Evolutionary conservation across 1,139 yeast species (phyloP), one percentile per base, ranked within the genome.

Genomic region (Geotrichum histeridarum): DNA sequence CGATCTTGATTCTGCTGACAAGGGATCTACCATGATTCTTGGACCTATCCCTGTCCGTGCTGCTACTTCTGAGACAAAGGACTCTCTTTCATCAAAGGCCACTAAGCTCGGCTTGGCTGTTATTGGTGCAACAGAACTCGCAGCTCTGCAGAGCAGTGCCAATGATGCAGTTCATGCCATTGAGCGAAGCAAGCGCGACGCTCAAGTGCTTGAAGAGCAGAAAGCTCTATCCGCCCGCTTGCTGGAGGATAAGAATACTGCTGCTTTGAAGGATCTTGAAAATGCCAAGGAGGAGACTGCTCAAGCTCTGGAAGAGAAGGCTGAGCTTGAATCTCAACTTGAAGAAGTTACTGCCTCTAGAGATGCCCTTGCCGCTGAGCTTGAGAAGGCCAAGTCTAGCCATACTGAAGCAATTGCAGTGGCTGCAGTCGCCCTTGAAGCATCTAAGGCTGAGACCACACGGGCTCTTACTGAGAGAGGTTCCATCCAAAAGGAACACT

Each of bases 91-190:
- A 32, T 52, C 59, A 9, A 66, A 66, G 48, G 71, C 74, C 2
- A 56, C 58, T n/a, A 61, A 62, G 1, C 55, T 63, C 4, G 72
- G 70, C n/a, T 53, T 62, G 57, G 48, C 51, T 42, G 51, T 52
- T 8, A 32, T 67, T 4, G 47, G 59, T 11, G 43, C 60, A 4
- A 71, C 73, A 17, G 57, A 68, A 1, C 41, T 68, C 12, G 66
- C 67, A 0, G 72, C 73, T 48, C 59, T 78, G 22, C 51, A 53
- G 9, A 60, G 30, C 9, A 31, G 47, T 15, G 42, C 42, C 3
- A 44, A 33, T 22, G 37, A 44, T 15, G 42, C 41, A 15, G 27
- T 27, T 15, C 36, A 22, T 22, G 43, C 50, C 11, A 38, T 38
- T 38, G 42, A 36, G 35, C 11, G 42, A 39, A 18, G 48, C 14